These are phyloP conservation scores for Phytophthora rubi DNA, from an alignment of 352 stramenopile species.

Conservation along the genomic window DNA sequence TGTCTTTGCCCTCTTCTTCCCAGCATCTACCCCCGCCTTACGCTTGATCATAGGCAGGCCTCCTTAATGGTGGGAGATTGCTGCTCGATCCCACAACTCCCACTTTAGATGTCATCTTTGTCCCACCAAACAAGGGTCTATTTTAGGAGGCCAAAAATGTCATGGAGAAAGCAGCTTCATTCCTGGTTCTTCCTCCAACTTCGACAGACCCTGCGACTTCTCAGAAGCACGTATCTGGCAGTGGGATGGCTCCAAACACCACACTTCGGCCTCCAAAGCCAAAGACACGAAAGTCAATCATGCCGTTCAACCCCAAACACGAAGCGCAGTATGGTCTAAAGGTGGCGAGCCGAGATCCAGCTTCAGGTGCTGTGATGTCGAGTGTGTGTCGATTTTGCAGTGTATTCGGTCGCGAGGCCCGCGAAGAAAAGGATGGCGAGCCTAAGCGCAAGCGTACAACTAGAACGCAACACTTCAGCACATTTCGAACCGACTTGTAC, in stretches of 20 bases:
- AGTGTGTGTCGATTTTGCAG: neutral
- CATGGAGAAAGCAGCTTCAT: no score
- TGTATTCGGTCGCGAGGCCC: neutral
- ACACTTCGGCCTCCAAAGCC: neutral
- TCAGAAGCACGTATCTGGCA: neutral
- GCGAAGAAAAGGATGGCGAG: neutral
- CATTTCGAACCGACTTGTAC: neutral
- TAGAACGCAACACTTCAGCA: neutral
- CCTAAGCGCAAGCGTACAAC: neutral
- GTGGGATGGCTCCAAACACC: neutral
- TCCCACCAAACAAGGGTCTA: neutral
- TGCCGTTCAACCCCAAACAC: neutral
- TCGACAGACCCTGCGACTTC: neutral
- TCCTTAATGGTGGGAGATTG: neutral
- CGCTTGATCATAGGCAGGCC: neutral
- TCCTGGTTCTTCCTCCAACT: neutral
- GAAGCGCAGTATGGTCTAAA: neutral
- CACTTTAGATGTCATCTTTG: neutral
- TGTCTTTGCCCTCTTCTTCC: no score
- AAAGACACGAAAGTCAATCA: neutral
- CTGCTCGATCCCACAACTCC: neutral
- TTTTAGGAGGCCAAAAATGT: neutral
- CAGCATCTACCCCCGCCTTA: no score
- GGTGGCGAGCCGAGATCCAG: neutral
- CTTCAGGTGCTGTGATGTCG: neutral